Conservation (phyloP, 2,329 filamentous ascomycete species). For the Cryphonectria nitschkei region DNA sequence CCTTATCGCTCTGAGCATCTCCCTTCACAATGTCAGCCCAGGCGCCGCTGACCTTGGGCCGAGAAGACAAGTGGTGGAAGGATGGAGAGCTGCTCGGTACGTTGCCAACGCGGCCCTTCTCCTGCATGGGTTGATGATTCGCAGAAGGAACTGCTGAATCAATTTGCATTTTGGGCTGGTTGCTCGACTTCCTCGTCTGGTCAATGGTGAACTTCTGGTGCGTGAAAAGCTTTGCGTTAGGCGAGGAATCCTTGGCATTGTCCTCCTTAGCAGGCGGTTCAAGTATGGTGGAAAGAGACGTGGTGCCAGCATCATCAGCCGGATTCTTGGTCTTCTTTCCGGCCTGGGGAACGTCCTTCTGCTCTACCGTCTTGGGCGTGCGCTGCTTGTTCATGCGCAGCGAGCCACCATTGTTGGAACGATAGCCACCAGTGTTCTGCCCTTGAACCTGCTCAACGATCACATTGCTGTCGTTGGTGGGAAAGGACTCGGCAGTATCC, state of each 20-base stretch:
- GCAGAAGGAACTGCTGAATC: background rate
- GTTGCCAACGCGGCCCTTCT: conserved; percentile 13
- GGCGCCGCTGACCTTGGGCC: conserved; percentile 10
- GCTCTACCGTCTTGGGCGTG: conserved; percentile 15
- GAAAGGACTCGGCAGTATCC: background rate
- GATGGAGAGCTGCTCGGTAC: conserved; percentile 17
- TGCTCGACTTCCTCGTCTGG: conserved; percentile 14
- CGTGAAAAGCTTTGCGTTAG: conserved; percentile 17
- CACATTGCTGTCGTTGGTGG: background rate
- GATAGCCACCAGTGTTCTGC: conserved; percentile 30
- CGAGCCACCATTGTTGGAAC: conserved; percentile 40
- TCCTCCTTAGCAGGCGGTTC: conserved; percentile 13
- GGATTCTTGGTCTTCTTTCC: conserved; percentile 5
- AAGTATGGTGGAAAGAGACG: conserved; percentile 14
- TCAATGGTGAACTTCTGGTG: conserved; percentile 27
- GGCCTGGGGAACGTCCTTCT: conserved; percentile 8
- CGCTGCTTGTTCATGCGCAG: conserved; percentile 34
- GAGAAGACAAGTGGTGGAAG: conserved; percentile 17
- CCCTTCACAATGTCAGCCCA: conserved; percentile 14
- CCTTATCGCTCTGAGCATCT: background rate
- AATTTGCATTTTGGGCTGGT: background rate
- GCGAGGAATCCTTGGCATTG: conserved; percentile 4
- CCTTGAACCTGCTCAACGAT: background rate
- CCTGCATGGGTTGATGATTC: conserved; percentile 1
- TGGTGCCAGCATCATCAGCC: background rate